Conservation (phyloP, 495 filamentous ascomycete genomes). For the Lasiosphaeria miniovina region DNA sequence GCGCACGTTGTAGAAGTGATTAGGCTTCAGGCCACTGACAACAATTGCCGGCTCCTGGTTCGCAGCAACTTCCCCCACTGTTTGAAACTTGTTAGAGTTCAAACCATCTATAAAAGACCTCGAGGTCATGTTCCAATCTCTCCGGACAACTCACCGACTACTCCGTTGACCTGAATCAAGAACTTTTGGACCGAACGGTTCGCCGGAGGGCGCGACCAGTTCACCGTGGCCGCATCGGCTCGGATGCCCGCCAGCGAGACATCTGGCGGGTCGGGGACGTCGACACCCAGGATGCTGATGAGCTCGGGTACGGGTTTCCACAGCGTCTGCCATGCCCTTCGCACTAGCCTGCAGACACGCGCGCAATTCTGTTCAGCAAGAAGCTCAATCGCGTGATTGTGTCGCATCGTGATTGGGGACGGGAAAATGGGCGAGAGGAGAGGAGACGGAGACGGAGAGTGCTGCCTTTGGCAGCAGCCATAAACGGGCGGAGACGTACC, state of each 20-base stretch:
- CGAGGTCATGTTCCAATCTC: not conserved
- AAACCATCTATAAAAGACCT: not conserved
- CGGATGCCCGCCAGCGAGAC: constrained; percentile 90
- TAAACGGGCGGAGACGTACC: constrained; percentile 28
- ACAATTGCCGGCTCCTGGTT: constrained; percentile 85
- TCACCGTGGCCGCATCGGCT: constrained; percentile 80
- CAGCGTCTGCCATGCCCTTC: constrained; percentile 79
- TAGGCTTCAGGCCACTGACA: constrained; percentile 77
- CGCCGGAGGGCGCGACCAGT: constrained; percentile 80
- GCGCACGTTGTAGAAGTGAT: constrained; percentile 86
- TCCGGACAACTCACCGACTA: constrained; percentile 62
- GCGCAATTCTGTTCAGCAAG: not conserved
- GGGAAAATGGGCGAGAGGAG: constrained; percentile 1
- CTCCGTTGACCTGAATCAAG: constrained; percentile 88
- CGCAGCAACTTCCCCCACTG: constrained; percentile 79
- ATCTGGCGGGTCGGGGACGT: constrained; percentile 84
- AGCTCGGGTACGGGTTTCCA: constrained; percentile 87
- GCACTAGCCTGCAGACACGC: constrained; percentile 60
- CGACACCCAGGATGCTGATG: constrained; percentile 84
- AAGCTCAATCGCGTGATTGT: not conserved
- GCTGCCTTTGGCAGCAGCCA: not conserved
- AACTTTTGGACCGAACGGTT: constrained; percentile 80
- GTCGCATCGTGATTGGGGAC: not conserved
- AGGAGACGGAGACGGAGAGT: not conserved
- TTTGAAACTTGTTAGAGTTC: constrained; percentile 15